Conservation (phyloP, 768 basidiomycete genomes). For the Collybia sordida region DNA sequence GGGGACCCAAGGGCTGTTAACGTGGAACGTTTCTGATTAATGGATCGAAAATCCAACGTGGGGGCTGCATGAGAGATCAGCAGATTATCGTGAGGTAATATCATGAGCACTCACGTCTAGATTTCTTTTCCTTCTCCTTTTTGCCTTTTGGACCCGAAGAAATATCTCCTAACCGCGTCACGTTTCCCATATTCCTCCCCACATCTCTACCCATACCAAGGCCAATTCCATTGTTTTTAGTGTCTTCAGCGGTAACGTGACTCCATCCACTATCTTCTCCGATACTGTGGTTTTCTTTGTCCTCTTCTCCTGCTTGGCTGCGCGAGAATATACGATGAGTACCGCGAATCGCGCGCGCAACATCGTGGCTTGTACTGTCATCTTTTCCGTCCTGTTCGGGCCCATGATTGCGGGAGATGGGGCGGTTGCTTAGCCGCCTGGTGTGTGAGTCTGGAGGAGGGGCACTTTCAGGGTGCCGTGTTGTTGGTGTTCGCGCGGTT, state of each 20-base stretch:
- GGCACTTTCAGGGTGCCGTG: no score
- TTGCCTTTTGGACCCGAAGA: constrained; percentile 28
- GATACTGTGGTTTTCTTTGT: constrained; percentile 44
- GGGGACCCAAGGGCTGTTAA: constrained; percentile 50
- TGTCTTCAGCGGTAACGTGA: constrained; percentile 32
- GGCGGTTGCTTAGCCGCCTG: background rate
- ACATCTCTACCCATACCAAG: constrained; percentile 34
- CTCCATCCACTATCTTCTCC: constrained; percentile 36
- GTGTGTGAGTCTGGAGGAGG: no score
- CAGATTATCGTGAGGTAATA: constrained; percentile 1
- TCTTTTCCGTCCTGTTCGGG: background rate
- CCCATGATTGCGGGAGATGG: background rate
- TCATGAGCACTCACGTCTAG: constrained; percentile 41
- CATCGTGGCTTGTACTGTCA: no score
- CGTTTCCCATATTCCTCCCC: constrained; percentile 55
- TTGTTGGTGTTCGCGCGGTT: no score
- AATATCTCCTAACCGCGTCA: constrained; percentile 31
- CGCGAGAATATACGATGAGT: constrained; percentile 13
- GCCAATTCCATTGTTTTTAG: constrained; percentile 26
- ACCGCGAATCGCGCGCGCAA: background rate
- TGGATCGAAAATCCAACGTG: constrained; percentile 50
- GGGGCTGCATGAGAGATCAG: constrained; percentile 39
- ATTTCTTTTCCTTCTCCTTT: constrained; percentile 53
- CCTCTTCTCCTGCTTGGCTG: constrained; percentile 15
- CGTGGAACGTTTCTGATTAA: constrained; percentile 46